phyloP scores from a whole-genome alignment of 768 basidiomycete species.

The Pleurotus djamor region DNA sequence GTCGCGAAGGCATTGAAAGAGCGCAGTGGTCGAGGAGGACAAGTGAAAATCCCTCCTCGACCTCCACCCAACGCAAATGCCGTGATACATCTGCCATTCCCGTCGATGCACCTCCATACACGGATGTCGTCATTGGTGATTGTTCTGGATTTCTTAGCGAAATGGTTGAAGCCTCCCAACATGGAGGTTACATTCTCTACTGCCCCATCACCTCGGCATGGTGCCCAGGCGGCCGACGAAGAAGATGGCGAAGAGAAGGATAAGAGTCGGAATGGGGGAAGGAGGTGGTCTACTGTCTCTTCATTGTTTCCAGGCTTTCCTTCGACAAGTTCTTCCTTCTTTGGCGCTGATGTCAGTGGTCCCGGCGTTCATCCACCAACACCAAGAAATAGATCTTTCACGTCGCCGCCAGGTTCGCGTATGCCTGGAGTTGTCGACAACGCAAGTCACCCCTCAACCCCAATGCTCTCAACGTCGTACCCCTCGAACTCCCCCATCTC shows the following conservation, averaged over 20 bases:
- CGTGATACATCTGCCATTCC: slow-evolving; percentile 75
- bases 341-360: slow-evolving; percentile 11
- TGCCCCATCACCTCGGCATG: slow-evolving; percentile 11
- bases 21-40: slow-evolving; percentile 14
- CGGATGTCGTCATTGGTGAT: slow-evolving; percentile 61
- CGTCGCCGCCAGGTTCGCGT: slow-evolving; percentile 11
- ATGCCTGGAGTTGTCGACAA: not conserved
- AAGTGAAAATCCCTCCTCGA: slow-evolving; percentile 41
- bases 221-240: slow-evolving; percentile 8
- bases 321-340: slow-evolving; percentile 21
- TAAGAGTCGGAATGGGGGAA: slow-evolving; percentile 9
- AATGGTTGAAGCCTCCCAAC: slow-evolving; percentile 47
- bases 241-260: slow-evolving; percentile 11
- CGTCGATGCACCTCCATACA: slow-evolving; percentile 55
- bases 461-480: slow-evolving; percentile 10
- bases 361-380: not conserved
- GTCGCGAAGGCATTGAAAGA: slow-evolving; percentile 17
- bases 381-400: slow-evolving; percentile 11
- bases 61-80: slow-evolving; percentile 73
- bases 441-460: not conserved
- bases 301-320: slow-evolving; percentile 37
- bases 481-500: slow-evolving; percentile 9
- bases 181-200: slow-evolving; percentile 18
- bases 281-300: slow-evolving; percentile 43
- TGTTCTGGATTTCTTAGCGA: slow-evolving; percentile 67